Evolutionary conservation across 164 flowering plant species (phyloP), one percentile per base, ranked within the genome.

Genomic region (Brasenia schreberi): DNA sequence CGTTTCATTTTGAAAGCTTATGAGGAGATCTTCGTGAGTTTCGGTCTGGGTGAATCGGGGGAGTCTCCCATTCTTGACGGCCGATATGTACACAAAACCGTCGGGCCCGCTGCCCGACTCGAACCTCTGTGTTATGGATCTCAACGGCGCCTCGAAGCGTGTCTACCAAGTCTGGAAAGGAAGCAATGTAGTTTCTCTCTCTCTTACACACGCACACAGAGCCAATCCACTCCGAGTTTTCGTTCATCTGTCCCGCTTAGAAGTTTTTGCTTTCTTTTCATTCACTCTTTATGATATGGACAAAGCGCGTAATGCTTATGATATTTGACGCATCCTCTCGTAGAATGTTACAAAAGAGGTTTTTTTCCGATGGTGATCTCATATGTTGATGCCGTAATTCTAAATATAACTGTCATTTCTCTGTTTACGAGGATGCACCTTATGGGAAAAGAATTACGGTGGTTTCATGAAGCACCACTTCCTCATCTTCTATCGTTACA

Each of bases 141-240:
- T 60, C 18, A 59, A 14, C 52, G 67, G 64, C 42, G 59, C 67
- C 0, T 18, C 73, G 3, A 74, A 72, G 45, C 69, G 73, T 65
- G 62, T 74, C 12, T 77, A 77, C 67, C 72, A 77, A 69, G 71
- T 67, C 73, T 77, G 77, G 80, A 74, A 77, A 74, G 80, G 80
- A 74, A 70, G 69, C 71, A 77, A 77, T 60, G 80, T 77, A 67
- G 65, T 71, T 18, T 64, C 69, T 49, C 58, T 33, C 18, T 27
- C 45, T 58, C 4, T 7, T 1, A 3, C 39, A 33, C 39, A 33
- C 39, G 39, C 39, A 33, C 39, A 33, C 39, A 33, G 39, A 33
- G 39, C 39, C 39, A 33, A 33, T 33, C 39, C 39, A 14, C 16
- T 49, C 16, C 56, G 16, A 14, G 16, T 49, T 49, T 49, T 49